Percentiles rank a stretch among this genome's conserved stretches.
Evolutionary conservation across 2,329 filamentous ascomycete species (phyloP).

Genomic region (Cladosporium oxysporum): DNA sequence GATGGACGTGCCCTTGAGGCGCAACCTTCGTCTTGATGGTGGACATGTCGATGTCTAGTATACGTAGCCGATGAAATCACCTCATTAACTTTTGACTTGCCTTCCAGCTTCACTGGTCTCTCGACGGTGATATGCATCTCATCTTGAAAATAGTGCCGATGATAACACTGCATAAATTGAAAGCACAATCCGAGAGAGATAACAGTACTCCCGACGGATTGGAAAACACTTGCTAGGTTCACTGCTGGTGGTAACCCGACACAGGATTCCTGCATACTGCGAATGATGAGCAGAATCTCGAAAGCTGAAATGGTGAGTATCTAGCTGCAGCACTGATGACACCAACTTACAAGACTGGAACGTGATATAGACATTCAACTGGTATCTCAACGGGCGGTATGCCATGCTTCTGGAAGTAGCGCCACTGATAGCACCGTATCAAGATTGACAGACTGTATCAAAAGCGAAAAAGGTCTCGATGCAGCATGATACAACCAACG

Average conservation of each 20-base stretch:
- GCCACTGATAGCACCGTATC: background rate
- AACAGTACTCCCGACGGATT: background rate
- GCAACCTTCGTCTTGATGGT: background rate
- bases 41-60: background rate
- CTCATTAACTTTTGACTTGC: background rate
- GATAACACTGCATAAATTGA: background rate
- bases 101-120: background rate
- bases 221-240: background rate
- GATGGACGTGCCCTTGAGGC: background rate
- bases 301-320: background rate
- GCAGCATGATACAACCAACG: background rate
- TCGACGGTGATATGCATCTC: background rate
- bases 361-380: background rate
- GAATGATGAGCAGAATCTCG: background rate
- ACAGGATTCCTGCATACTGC: background rate
- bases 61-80: background rate
- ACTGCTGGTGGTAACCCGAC: background rate
- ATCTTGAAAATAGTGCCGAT: background rate
- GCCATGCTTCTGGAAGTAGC: background rate
- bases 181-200: background rate
- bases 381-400: background rate
- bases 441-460: background rate
- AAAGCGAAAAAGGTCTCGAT: background rate
- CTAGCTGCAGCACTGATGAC: background rate
- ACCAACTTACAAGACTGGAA: background rate